Evolutionary conservation across 305 asterid genomes (phyloP), one percentile per base, ranked within the genome.

Genomic region (Coffea humblotiana): DNA sequence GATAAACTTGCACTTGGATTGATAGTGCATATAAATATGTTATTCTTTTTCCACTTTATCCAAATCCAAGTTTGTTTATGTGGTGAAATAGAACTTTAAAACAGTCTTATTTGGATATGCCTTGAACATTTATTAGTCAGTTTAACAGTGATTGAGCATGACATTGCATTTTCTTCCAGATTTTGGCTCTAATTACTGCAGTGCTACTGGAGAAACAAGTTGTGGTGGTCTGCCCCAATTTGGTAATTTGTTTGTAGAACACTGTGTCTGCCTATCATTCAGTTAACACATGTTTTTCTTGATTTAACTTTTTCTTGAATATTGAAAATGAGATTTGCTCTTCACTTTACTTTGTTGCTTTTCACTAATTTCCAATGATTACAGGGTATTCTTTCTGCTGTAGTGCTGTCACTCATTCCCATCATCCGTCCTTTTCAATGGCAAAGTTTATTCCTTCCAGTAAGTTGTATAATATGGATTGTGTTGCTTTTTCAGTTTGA

Each of bases 361-460:
- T 83, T 83, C 61, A 66, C 23, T 78, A 18, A 61, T 52, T 84
- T 76, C 75, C 75, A 18, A 79, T 81, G 79, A 79, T 25, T 83
- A 72, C 91, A 92, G 99, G 99, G 99, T 73, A 87, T 95, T 82
- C 88, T 95, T 48, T 91, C 98, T 3, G 98, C 99, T 83, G 88
- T 85, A 79, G 97, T 92, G 83, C 82, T 95, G 88, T 94, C 98
- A 78, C 80, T 93, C 83, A 89, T 94, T 78, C 98, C 99, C 76
- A 88, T 95, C 76, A 92, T 95, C 84, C 97, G 95, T 80, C 99
- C 99, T 81, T 95, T 95, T 82, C 96, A 95, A 83, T 95, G 99
- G 99, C 99, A 95, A 87, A 95, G 99, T 88, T 91, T 95, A 83
- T 94, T 94, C 85, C 93, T 95, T 83, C 98, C 99, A 14, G 99